These are phyloP conservation scores for Phyllosticta capitalensis DNA, from an alignment of 2,329 filamentous ascomycete species.

Conservation along the genomic window DNA sequence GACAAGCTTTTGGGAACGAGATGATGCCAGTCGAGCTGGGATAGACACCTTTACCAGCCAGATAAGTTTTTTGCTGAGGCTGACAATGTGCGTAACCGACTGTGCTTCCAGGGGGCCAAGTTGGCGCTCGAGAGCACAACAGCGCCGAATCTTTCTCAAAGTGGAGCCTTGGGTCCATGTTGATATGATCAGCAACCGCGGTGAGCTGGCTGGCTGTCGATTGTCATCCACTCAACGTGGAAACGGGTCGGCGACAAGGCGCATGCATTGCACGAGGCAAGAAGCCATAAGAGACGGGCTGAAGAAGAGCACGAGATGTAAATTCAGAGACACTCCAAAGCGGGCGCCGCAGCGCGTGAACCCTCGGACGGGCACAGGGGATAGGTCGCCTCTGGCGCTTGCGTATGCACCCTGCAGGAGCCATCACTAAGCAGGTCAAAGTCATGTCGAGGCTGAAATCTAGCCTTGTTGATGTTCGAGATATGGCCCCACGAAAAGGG, in stretches of 20 bases:
- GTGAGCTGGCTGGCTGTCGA: background rate
- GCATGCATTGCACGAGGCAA: background rate
- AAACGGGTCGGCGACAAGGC: background rate
- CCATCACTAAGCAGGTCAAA: background rate
- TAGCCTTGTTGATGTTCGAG: background rate
- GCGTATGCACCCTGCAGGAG: background rate
- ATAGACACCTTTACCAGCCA: background rate
- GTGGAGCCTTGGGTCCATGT: background rate
- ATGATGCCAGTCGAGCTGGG: background rate
- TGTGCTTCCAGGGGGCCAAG: background rate
- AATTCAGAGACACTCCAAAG: background rate
- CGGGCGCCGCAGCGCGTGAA: background rate
- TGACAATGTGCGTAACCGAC: background rate
- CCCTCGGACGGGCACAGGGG: background rate
- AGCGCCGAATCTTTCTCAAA: background rate
- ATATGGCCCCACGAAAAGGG: background rate
- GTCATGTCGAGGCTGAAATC: background rate
- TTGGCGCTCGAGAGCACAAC: background rate
- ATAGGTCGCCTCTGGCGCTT: background rate
- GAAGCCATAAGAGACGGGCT: background rate
- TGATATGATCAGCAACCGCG: background rate
- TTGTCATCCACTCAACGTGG: background rate
- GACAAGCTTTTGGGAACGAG: background rate
- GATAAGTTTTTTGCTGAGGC: background rate
- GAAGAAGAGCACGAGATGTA: background rate